Base-by-base conservation (phyloP, 352 stramenopile genomes). In the Globisporangium iwayamae region DNA sequence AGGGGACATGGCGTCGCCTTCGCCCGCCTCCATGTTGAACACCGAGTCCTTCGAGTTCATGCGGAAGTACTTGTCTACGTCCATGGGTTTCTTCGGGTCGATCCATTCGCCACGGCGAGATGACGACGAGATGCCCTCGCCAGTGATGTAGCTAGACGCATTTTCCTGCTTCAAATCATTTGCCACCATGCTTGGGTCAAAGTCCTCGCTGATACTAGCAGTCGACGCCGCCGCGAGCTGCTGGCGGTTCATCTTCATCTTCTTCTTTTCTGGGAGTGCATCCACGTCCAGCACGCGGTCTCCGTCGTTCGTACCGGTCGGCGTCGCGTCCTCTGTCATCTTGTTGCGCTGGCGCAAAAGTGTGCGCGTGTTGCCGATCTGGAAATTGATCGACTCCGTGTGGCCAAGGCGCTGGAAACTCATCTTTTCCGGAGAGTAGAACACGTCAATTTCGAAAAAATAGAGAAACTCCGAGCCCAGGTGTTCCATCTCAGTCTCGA, bases 391-490 rank as follows among this genome's bases (percentile, higher is more conserved):
- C 1, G 87, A 96, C 62, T 93, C 74, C 2, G 66, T 72, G 53
- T 89, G 80, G 11, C 82, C 83, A 20, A 92, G 67, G 3, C 85
- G 76, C 50, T 89, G 69, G 62, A 86, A 96, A 0, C 48, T 71
- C 30, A 54, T 69, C 55, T 87, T 85, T 50, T 93, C 83, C 8
- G 53, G 63, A 8, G 79, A 81, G 67, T 87, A 84, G 64, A 93
- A 93, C 46, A 96, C 77, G 39, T 93, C 87, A 18, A 96, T 87
- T 55, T 96, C 85, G 41, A 94, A 93, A 56, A 93, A 93, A 60
- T 96, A 96, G 52, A 94, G 56, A 66, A 92, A 94, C 57, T 92
- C 85, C 0, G 79, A 75, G 45, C 70, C 65, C 0, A 77, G 22
- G 20, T 75, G 58, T 18, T 93, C 81, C 22, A 68, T 52, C 16